These are phyloP conservation scores for Penstemon davidsonii DNA, from an alignment of 257 asterid genomes.

Conservation along the genomic window DNA sequence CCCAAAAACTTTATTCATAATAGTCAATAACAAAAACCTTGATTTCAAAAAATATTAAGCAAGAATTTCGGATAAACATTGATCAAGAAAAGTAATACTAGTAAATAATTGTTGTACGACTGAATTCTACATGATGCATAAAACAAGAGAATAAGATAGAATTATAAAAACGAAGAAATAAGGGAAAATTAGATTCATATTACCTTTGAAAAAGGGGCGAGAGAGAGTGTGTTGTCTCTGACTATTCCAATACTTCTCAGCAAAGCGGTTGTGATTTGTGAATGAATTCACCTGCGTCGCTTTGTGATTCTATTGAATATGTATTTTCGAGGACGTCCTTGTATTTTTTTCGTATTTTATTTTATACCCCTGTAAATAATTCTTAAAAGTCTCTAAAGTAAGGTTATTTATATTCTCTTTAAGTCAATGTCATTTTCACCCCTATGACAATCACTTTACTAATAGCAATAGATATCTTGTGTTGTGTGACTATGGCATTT, in stretches of 20 bases:
- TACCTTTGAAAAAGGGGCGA: too few species aligned
- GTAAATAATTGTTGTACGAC: conserved; percentile 5
- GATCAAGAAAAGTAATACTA: neutral
- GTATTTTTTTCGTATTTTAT: neutral
- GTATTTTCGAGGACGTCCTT: conserved; percentile 6
- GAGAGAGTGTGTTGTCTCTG: neutral
- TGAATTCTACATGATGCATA: neutral
- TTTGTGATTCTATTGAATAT: neutral
- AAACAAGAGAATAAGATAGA: neutral
- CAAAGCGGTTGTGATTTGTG: too few species aligned
- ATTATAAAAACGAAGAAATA: neutral
- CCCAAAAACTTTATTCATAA: conserved; percentile 23
- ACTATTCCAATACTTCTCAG: too few species aligned
- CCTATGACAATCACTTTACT: too few species aligned
- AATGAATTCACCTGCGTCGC: neutral
- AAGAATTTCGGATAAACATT: conserved; percentile 8
- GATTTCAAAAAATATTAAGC: conserved; percentile 8
- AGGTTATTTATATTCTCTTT: too few species aligned
- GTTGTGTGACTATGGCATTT: too few species aligned
- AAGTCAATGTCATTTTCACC: too few species aligned
- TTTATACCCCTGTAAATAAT: neutral
- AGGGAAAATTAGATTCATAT: too few species aligned
- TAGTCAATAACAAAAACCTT: neutral
- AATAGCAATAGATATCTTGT: too few species aligned
- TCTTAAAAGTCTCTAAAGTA: neutral